Base-by-base conservation (phyloP, 495 filamentous ascomycete genomes). In the Trichodelitschia bisporula region DNA sequence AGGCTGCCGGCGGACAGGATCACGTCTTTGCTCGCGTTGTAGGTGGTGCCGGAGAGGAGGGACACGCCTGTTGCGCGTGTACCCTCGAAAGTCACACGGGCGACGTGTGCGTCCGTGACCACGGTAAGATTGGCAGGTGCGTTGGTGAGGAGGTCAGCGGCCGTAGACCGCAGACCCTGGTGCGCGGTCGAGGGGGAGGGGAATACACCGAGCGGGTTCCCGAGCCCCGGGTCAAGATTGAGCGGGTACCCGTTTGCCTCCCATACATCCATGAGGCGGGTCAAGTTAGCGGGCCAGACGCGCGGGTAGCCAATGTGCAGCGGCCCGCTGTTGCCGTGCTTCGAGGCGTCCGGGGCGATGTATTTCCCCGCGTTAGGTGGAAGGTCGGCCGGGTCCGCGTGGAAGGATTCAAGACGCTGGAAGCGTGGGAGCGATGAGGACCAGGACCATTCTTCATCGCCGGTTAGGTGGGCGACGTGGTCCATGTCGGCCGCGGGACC, bases 401-500 rank as follows among this genome's bases (percentile, higher is more conserved):
- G 66, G 4, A 72, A 38, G 13, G 42, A 37, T 36, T 61, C 66
- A 36, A 59, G 58, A 12, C 35, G 32, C 28, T 57, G 44, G 33
- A 63, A 56, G 6, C 51, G 43, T n/a, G n/a, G n/a, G n/a, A n/a
- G n/a, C n/a, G n/a, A n/a, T n/a, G n/a, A n/a, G 6, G 53, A 38
- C 62, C 65, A 75, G 1, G 26, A 28, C 35, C 60, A 77, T 0
- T 42, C 40, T 0, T 62, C 49, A 39, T 61, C 53, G 0, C 30
- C 48, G 0, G 55, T 38, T 3, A 40, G 18, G 4, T 38, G 30
- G 1, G 52, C 54, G 65, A 64, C 65, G 25, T 62, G 51, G 19
- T 72, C 57, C 37, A 66, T 75, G 39, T 77, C 71, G 30, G 61
- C 59, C 3, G 49, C 44, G 4, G 65, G 55, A 4, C 72, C 72